Percentiles rank a stretch among this genome's conserved stretches.
These are phyloP conservation scores for Colletotrichum sp. DNA, from an alignment of 2,329 filamentous ascomycete species.

Conservation along the genomic window DNA sequence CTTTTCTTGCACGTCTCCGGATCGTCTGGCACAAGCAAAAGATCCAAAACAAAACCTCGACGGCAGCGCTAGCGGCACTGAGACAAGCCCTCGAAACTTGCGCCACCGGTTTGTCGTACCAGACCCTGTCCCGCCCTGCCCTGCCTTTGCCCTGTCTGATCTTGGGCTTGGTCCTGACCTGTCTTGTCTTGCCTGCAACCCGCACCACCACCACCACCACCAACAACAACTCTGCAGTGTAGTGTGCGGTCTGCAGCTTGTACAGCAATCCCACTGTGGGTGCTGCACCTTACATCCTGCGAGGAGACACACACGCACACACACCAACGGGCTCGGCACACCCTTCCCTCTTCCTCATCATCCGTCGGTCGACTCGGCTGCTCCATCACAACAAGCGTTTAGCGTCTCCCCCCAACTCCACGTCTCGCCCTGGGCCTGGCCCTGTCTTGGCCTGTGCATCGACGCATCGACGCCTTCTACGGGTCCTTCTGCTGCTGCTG, in stretches of 20 bases:
- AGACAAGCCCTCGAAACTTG: slow-evolving; percentile 11
- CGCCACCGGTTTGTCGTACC: slow-evolving; percentile 6
- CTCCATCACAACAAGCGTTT: not conserved
- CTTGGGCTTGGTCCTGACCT: not conserved
- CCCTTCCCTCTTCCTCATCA: not conserved
- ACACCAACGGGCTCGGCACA: not conserved
- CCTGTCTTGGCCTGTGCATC: not conserved
- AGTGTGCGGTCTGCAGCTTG: not conserved
- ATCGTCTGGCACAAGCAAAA: not conserved
- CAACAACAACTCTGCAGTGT: not conserved
- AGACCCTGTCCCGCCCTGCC: slow-evolving; percentile 1
- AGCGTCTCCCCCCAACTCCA: not conserved
- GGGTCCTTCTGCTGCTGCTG: not conserved
- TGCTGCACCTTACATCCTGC: not conserved
- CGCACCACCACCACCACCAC: not conserved
- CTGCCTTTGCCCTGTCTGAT: not conserved
- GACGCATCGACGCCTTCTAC: not conserved
- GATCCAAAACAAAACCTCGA: not conserved
- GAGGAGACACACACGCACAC: not conserved
- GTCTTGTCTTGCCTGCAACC: not conserved
- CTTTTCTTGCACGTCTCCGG: not conserved
- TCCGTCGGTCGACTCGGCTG: slow-evolving; percentile 1
- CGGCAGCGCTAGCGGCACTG: slow-evolving; percentile 4
- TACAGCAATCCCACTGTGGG: not conserved
- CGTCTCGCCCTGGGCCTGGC: not conserved